A percentile compares a stretch with the other conserved stretches of the same genome.
These are phyloP conservation scores for Lojkania enalia DNA, from an alignment of 2,329 filamentous ascomycete genomes.

Conservation along the genomic window DNA sequence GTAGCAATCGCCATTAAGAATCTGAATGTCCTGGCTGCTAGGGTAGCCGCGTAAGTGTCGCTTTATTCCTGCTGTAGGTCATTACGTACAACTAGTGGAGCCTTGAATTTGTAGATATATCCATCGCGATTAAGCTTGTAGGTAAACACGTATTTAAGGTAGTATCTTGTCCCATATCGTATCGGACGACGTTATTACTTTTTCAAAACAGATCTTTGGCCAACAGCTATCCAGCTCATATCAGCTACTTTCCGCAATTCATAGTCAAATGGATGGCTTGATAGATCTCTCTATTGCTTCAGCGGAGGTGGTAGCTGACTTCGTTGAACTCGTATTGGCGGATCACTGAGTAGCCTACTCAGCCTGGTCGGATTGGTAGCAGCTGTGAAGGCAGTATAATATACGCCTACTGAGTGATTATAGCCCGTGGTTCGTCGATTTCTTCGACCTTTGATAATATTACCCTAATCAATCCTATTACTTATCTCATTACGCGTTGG, in stretches of 20 bases:
- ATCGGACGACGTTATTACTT: neutral
- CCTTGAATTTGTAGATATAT: constrained; percentile 19
- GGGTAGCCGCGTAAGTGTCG: constrained; percentile 21
- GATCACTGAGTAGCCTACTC: neutral
- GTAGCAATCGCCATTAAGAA: constrained; percentile 25
- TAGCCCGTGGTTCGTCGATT: too few species aligned
- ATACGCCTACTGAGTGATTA: too few species aligned
- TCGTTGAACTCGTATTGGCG: neutral
- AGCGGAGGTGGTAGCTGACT: neutral
- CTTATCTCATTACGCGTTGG: too few species aligned
- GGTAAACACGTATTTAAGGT: constrained; percentile 12
- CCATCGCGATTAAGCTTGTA: constrained; percentile 19
- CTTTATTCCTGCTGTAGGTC: constrained; percentile 13
- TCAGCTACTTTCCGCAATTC: neutral
- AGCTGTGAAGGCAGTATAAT: too few species aligned
- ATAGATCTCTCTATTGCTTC: neutral
- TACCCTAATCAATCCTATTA: too few species aligned
- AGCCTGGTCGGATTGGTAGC: constrained; percentile 5
- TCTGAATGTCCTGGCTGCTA: constrained; percentile 22
- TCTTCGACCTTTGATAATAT: too few species aligned
- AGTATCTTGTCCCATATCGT: neutral
- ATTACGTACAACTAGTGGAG: constrained; percentile 14
- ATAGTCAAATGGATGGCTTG: neutral
- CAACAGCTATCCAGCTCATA: neutral
- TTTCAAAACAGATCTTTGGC: neutral